Evolutionary conservation across 2,329 filamentous ascomycete genomes (phyloP).

Genomic region (Penicillium fuscoglaucum): DNA sequence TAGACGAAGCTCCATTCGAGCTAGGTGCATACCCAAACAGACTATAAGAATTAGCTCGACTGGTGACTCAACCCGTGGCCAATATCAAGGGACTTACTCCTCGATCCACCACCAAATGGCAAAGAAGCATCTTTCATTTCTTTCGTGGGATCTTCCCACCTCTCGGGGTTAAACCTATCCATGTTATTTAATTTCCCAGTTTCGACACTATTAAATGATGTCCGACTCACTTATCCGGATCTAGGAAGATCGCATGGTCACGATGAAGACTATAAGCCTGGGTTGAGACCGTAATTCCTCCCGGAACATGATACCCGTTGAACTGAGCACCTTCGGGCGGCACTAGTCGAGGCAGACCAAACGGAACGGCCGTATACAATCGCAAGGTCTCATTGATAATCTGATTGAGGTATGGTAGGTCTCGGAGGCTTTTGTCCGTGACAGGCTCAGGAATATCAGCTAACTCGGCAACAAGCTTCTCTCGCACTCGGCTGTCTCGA

Average conservation of each 20-base stretch:
- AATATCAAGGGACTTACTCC: constrained; percentile 41
- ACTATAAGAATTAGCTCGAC: constrained; percentile 33
- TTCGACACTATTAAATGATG: too few relatives aligned
- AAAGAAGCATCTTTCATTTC: constrained; percentile 60
- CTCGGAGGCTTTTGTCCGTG: constrained; percentile 47
- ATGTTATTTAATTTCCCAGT: constrained; percentile 38
- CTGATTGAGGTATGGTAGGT: constrained; percentile 29
- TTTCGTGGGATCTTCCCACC: constrained; percentile 29
- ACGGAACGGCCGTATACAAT: constrained; percentile 41
- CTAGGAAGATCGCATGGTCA: constrained; percentile 51
- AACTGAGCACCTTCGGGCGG: constrained; percentile 44
- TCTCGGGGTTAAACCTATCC: constrained; percentile 25
- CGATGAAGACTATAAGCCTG: constrained; percentile 59
- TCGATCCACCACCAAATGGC: constrained; percentile 67
- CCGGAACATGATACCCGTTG: constrained; percentile 48
- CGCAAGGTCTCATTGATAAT: constrained; percentile 40
- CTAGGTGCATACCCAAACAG: constrained; percentile 69
- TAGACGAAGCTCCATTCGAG: constrained; percentile 58
- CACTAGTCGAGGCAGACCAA: constrained; percentile 40
- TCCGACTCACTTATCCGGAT: constrained; percentile 52
- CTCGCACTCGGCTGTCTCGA: constrained; percentile 13
- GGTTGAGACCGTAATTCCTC: constrained; percentile 54
- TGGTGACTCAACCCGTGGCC: background rate
- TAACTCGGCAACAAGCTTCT: constrained; percentile 24
- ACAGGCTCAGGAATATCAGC: constrained; percentile 17